These are phyloP conservation scores for Xylariomycetidae sp. DNA, from an alignment of 2,329 filamentous ascomycete genomes.

Conservation along the genomic window DNA sequence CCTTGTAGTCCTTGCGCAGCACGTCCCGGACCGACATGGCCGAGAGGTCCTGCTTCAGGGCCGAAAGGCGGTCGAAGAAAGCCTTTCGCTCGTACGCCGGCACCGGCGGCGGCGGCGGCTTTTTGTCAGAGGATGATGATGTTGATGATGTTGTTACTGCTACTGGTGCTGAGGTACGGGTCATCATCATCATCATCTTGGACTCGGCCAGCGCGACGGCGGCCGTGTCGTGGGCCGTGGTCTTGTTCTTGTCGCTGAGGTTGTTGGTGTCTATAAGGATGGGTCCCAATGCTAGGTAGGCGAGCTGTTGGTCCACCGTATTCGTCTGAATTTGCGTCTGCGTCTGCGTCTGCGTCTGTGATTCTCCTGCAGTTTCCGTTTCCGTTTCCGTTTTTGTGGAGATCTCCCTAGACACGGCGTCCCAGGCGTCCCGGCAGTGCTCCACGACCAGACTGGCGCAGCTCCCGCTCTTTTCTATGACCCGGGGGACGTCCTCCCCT, in stretches of 20 bases:
- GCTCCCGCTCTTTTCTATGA: conserved; percentile 65
- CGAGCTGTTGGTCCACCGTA: conserved; percentile 61
- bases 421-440: conserved; percentile 55
- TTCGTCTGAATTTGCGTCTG: too few species aligned
- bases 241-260: conserved; percentile 57
- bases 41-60: conserved; percentile 65
- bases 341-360: conserved; percentile 7
- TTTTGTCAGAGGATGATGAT: background rate
- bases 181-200: conserved; percentile 30
- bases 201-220: conserved; percentile 57
- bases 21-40: conserved; percentile 60
- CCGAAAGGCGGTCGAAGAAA: conserved; percentile 57
- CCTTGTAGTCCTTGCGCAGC: conserved; percentile 79
- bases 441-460: conserved; percentile 67
- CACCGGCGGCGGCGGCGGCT: background rate
- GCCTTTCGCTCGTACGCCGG: conserved; percentile 50
- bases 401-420: conserved; percentile 37
- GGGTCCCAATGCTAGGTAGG: conserved; percentile 62
- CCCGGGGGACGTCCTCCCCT: conserved; percentile 47
- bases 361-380: conserved; percentile 9
- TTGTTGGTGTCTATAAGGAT: conserved; percentile 71
- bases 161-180: too few species aligned
- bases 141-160: too few species aligned
- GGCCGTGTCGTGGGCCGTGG: conserved; percentile 54
- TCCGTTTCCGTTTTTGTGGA: conserved; percentile 22